Evolutionary conservation across 2,329 filamentous ascomycete species (phyloP).

Genomic region (Ceratocystiopsis sp.): DNA sequence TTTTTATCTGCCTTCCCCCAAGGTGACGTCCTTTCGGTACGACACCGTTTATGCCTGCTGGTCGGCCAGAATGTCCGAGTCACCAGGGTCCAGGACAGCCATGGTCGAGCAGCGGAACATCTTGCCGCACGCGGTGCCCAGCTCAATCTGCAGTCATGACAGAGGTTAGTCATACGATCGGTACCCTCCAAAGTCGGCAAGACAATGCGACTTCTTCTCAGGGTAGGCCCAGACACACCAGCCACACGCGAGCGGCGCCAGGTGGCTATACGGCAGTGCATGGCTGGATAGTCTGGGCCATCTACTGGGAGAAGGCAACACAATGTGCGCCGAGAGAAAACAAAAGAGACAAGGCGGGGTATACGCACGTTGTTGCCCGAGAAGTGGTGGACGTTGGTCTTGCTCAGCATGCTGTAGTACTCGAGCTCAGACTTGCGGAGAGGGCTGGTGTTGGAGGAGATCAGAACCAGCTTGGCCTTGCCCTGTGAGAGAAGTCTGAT

Average conservation of each 20-base stretch:
- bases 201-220: conserved; percentile 67
- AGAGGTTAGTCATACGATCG: conserved; percentile 37
- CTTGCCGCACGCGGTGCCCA: conserved; percentile 97
- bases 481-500: conserved; percentile 25
- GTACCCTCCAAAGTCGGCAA: conserved; percentile 72
- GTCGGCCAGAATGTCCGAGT: conserved; percentile 91
- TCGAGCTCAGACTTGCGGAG: conserved; percentile 96
- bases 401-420: conserved; percentile 85
- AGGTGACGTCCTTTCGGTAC: neutral
- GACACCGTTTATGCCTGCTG: conserved; percentile 37
- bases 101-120: conserved; percentile 95
- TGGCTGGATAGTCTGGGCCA: conserved; percentile 5
- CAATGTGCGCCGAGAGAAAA: neutral
- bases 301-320: conserved; percentile 5
- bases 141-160: conserved; percentile 58
- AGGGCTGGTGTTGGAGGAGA: conserved; percentile 87
- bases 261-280: neutral
- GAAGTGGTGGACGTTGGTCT: conserved; percentile 96
- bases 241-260: neutral
- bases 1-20: too few relatives aligned
- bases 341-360: conserved; percentile 5
- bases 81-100: conserved; percentile 90
- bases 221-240: conserved; percentile 38
- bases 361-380: conserved; percentile 92
- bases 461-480: conserved; percentile 95